phyloP scores from a whole-genome alignment of 805 yeast genomes.

The Clavispora santaluciae region DNA sequence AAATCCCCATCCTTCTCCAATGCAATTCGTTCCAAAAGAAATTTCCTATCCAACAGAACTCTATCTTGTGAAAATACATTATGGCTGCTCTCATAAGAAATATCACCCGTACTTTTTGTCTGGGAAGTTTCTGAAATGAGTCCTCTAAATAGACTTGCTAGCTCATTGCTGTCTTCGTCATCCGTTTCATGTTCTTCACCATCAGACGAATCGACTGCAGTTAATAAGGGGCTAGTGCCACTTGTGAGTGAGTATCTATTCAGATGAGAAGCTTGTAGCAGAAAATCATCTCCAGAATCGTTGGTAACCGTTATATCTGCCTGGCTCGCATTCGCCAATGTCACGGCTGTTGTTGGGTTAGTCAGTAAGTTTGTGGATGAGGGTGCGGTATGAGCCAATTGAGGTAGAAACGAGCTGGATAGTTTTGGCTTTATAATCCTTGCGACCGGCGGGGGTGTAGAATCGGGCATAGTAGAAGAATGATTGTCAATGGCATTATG shows the following conservation, averaged over 20 bases:
- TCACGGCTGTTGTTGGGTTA: background rate
- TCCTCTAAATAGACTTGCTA: background rate
- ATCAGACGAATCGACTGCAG: background rate
- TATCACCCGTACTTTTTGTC: background rate
- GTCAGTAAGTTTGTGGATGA: background rate
- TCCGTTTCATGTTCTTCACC: background rate
- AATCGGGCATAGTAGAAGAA: too few relatives aligned
- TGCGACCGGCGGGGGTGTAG: background rate
- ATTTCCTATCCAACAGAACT: conserved; percentile 7
- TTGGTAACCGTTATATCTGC: background rate
- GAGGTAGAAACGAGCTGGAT: background rate
- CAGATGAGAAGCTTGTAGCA: background rate
- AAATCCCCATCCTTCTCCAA: conserved; percentile 13
- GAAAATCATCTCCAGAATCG: background rate
- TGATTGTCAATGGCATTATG: background rate
- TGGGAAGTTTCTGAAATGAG: background rate
- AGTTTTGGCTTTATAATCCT: background rate
- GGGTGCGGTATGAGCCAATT: background rate
- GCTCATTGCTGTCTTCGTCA: background rate
- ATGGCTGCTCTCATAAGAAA: background rate
- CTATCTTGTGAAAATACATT: conserved; percentile 10
- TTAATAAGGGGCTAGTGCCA: background rate
- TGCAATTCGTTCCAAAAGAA: conserved; percentile 8
- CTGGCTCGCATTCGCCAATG: background rate
- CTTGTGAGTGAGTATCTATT: background rate